A percentile compares a stretch with the other conserved stretches of the same genome.
Conservation (phyloP, 2,329 filamentous ascomycete species). For the Penicillium sp. region DNA sequence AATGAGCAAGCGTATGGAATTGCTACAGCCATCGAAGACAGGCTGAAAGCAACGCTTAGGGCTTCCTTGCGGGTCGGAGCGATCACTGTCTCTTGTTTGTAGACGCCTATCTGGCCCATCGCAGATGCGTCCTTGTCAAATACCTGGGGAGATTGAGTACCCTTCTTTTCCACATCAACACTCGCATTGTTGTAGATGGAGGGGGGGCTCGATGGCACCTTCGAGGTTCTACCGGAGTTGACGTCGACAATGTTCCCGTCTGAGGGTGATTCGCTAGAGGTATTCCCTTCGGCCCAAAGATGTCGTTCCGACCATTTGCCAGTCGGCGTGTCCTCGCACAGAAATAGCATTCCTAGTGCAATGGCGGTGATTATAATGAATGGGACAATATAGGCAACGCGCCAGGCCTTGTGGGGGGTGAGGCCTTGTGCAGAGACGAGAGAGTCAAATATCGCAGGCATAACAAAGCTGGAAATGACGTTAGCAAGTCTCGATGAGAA, state of each 20-base stretch:
- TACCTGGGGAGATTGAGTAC: constrained; percentile 23
- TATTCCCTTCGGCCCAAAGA: constrained; percentile 51
- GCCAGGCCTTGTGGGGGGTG: constrained; percentile 69
- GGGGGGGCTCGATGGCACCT: constrained; percentile 23
- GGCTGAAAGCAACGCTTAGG: constrained; percentile 61
- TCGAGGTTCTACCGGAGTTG: constrained; percentile 24
- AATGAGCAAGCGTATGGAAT: constrained; percentile 61
- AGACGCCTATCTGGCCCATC: constrained; percentile 49
- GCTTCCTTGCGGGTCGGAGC: constrained; percentile 62
- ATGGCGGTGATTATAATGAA: constrained; percentile 69
- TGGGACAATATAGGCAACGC: constrained; percentile 79
- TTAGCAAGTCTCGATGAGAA: constrained; percentile 2
- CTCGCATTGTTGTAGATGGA: constrained; percentile 23
- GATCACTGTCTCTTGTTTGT: constrained; percentile 58
- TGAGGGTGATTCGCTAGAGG: constrained; percentile 14
- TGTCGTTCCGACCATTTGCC: constrained; percentile 76
- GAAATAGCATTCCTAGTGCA: constrained; percentile 65
- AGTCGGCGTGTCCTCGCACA: constrained; percentile 77
- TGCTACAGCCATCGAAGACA: constrained; percentile 53
- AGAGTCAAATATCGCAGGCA: constrained; percentile 85
- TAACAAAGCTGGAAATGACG: constrained; percentile 61
- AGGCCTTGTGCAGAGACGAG: constrained; percentile 61
- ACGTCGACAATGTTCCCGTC: constrained; percentile 34
- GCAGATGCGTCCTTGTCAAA: constrained; percentile 44
- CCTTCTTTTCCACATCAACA: constrained; percentile 36